These are phyloP conservation scores for Physaria fendleri DNA, from an alignment of 345 rosid genomes.

Conservation along the genomic window DNA sequence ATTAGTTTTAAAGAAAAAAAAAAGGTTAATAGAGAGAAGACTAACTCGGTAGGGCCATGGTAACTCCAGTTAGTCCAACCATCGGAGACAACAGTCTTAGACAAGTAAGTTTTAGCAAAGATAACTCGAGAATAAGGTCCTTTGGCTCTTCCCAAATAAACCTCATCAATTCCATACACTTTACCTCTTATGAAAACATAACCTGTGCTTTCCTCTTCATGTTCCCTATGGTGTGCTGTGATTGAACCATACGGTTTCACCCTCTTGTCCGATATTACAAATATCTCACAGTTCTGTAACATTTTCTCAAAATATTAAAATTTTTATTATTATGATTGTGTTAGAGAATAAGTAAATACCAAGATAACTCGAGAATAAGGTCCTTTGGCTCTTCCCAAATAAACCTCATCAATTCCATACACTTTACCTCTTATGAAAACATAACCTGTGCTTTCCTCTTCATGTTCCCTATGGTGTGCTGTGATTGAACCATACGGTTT, in stretches of 20 bases:
- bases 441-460: constrained; percentile 49
- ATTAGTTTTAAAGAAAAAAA: too few species aligned
- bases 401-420: constrained; percentile 57
- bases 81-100: constrained; percentile 51
- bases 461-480: constrained; percentile 61
- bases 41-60: constrained; percentile 53
- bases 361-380: constrained; percentile 61
- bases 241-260: constrained; percentile 65
- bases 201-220: constrained; percentile 46
- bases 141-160: constrained; percentile 68
- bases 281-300: constrained; percentile 84
- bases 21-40: background rate
- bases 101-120: constrained; percentile 62
- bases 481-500: constrained; percentile 69
- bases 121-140: constrained; percentile 65
- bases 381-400: constrained; percentile 74
- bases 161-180: constrained; percentile 60
- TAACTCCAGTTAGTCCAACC: constrained; percentile 96
- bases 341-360: too few species aligned
- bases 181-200: constrained; percentile 65
- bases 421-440: constrained; percentile 70
- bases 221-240: constrained; percentile 72
- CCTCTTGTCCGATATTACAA: constrained; percentile 70
- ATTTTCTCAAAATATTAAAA: too few species aligned
- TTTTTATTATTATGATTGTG: too few species aligned